A percentile compares a stretch with the other conserved stretches of the same genome.
These are phyloP conservation scores for Coemansia interrupta DNA, from an alignment of 192 early-diverging fungal genomes.

Conservation along the genomic window DNA sequence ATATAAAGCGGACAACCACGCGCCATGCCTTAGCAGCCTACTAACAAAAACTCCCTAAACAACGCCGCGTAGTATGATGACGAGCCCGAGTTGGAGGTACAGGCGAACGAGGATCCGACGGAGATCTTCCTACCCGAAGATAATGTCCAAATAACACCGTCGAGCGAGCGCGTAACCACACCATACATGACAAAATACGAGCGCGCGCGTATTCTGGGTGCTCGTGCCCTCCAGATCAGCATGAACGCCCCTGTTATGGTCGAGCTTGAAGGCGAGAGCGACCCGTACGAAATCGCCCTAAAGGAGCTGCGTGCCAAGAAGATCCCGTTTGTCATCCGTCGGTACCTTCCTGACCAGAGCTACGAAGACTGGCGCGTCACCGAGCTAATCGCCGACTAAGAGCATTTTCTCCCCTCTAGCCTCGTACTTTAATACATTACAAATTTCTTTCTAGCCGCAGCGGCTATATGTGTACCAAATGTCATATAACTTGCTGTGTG, in stretches of 20 bases:
- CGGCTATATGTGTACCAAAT: too few relatives aligned
- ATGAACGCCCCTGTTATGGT: constrained; percentile 99
- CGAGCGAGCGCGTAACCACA: constrained; percentile 84
- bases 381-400: constrained; percentile 78
- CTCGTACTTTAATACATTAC: too few relatives aligned
- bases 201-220: constrained; percentile 81
- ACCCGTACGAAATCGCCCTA: constrained; percentile 91
- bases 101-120: constrained; percentile 33
- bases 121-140: constrained; percentile 45
- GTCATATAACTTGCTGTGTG: neutral
- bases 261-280: constrained; percentile 87
- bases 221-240: constrained; percentile 92
- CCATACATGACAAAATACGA: constrained; percentile 99
- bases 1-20: too few relatives aligned
- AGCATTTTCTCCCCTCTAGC: neutral
- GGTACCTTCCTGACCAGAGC: constrained; percentile 89
- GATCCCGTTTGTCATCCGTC: constrained; percentile 87
- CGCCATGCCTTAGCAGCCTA: too few relatives aligned
- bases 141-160: constrained; percentile 29
- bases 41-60: too few relatives aligned
- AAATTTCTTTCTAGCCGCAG: too few relatives aligned
- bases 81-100: constrained; percentile 26
- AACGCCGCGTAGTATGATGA: constrained; percentile 9
- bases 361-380: constrained; percentile 93
- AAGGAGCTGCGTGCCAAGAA: constrained; percentile 90